Evolutionary conservation across 129 eudicot species (phyloP).

Genomic region (Oenanthe sinensis): DNA sequence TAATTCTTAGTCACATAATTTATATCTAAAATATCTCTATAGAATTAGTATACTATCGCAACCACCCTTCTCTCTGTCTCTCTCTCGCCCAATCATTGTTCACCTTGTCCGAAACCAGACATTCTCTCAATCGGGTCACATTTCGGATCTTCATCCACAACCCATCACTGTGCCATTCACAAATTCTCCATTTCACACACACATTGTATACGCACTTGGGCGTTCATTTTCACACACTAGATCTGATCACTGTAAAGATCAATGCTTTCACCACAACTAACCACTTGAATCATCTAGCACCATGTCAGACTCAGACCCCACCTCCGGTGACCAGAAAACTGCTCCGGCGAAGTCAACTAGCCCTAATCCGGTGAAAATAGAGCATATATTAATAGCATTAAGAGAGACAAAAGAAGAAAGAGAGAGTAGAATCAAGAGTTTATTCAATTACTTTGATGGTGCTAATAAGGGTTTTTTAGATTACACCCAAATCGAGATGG

Average conservation of each 20-base stretch:
- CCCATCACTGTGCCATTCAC: not conserved
- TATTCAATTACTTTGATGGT: constrained; percentile 66
- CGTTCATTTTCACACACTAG: not conserved
- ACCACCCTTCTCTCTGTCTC: not conserved
- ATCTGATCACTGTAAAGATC: not conserved
- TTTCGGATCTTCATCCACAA: not conserved
- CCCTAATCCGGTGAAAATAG: constrained; percentile 55
- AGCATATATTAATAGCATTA: constrained; percentile 66
- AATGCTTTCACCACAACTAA: constrained; percentile 22
- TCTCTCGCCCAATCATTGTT: not conserved
- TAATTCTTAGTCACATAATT: not conserved
- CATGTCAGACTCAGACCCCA: constrained; percentile 37
- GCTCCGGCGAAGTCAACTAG: constrained; percentile 23
- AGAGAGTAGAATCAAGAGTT: constrained; percentile 48
- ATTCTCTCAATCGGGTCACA: not conserved
- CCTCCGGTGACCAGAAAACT: constrained; percentile 9
- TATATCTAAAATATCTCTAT: not conserved
- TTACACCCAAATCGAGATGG: constrained; percentile 63
- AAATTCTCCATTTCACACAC: not conserved
- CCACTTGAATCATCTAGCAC: constrained; percentile 1
- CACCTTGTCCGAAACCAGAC: not conserved
- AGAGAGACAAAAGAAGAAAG: constrained; percentile 71
- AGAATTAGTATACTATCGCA: too few relatives aligned
- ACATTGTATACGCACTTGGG: too few relatives aligned
- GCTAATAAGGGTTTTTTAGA: constrained; percentile 57